Evolutionary conservation across 768 basidiomycete species (phyloP).

Genomic region (Megacollybia marginata): DNA sequence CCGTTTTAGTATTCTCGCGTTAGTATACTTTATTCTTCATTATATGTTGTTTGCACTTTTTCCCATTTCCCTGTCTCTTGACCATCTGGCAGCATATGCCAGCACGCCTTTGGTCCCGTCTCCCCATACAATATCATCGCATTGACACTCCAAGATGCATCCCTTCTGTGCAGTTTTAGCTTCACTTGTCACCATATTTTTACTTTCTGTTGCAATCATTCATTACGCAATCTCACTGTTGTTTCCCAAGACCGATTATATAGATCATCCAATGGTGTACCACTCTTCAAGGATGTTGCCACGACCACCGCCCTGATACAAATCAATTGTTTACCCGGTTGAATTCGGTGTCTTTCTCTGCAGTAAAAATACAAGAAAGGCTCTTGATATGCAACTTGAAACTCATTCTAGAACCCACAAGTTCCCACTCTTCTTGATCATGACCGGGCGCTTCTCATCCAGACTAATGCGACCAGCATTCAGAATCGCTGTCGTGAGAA

Average conservation of each 20-base stretch:
- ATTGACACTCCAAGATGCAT: no score
- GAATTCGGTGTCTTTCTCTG: not conserved
- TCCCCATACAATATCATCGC: no score
- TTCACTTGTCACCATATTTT: slow-evolving; percentile 28
- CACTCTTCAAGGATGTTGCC: no score
- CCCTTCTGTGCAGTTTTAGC: slow-evolving; percentile 23
- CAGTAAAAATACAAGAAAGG: not conserved
- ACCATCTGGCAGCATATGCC: slow-evolving; percentile 9
- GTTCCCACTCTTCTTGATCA: slow-evolving; percentile 59
- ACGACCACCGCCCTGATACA: no score
- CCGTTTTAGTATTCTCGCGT: slow-evolving; percentile 27
- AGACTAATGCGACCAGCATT: slow-evolving; percentile 86
- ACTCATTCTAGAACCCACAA: slow-evolving; percentile 53
- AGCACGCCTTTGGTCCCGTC: no score
- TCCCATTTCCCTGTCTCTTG: not conserved
- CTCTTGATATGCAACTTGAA: not conserved
- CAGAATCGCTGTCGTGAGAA: slow-evolving; percentile 81
- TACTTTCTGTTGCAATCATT: slow-evolving; percentile 17
- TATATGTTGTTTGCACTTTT: slow-evolving; percentile 49
- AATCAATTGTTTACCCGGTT: no score
- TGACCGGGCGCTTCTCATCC: slow-evolving; percentile 83
- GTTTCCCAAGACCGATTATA: no score
- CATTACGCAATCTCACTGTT: no score
- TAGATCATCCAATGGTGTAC: no score
- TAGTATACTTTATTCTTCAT: slow-evolving; percentile 82